Conservation (phyloP, 352 stramenopile genomes). For the Stephanocyclus meneghinianus region DNA sequence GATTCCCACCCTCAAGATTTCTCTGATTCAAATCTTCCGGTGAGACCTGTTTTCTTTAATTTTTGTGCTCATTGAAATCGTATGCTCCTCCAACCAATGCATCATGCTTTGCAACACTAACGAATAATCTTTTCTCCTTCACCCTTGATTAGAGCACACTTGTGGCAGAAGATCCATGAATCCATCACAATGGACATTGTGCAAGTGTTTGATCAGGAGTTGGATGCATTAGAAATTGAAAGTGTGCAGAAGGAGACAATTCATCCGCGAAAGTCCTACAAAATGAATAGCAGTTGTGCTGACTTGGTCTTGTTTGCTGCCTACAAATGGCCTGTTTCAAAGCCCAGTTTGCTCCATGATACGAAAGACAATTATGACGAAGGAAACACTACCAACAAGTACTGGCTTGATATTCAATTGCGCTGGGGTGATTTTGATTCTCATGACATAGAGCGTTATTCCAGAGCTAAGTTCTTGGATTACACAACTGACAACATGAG, state of each 20-base stretch:
- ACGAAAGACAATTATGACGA: conserved; percentile 94
- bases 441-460: conserved; percentile 99
- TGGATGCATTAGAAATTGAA: conserved; percentile 99
- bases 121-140: conserved; percentile 82
- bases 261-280: conserved; percentile 99
- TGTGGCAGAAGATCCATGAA: conserved; percentile 99
- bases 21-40: conserved; percentile 86
- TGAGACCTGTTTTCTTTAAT: conserved; percentile 26
- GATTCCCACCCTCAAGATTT: conserved; percentile 99
- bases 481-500: conserved; percentile 99
- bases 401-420: conserved; percentile 99
- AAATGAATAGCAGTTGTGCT: conserved; percentile 99
- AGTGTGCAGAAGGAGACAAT: conserved; percentile 99
- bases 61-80: conserved; percentile 9
- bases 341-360: conserved; percentile 90
- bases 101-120: background rate
- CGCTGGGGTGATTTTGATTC: conserved; percentile 99
- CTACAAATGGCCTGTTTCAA: conserved; percentile 97
- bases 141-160: conserved; percentile 90
- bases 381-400: conserved; percentile 98
- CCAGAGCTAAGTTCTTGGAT: conserved; percentile 98
- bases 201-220: conserved; percentile 99
- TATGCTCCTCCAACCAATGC: too few relatives aligned
- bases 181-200: conserved; percentile 95
- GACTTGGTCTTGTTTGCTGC: conserved; percentile 98